Base-by-base conservation (phyloP, 805 yeast species). In the Schizosaccharomyces lindneri region DNA sequence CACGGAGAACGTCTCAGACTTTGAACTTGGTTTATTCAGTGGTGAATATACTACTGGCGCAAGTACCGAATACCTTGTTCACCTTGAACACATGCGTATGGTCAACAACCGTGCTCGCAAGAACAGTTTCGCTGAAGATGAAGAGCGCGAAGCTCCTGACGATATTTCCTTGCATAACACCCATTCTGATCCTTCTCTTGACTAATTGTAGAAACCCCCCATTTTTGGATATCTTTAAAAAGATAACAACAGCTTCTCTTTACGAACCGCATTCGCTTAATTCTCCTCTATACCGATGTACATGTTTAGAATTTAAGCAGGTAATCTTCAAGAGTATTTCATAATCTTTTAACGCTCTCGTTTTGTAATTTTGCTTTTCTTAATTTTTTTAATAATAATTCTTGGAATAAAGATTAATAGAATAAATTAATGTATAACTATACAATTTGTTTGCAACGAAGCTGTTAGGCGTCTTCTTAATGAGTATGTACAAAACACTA, bases 21-120 rank as follows among this genome's bases (percentile, higher is more conserved):
- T 88, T 68, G 98, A 93, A 74, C 89, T 87, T 61, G 98, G 98
- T 71, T 98, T 93, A 15, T 93, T 93, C 73, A 93, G 95, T 11
- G 98, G 98, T 60, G 73, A 81, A 64, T 93, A 93, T 71, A 82
- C 90, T 64, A 93, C 98, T n/a, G 97, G 97, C 62, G 84, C 82
- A 57, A 95, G 87, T 71, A 84, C 85, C 68, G 79, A 80, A 59
- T 89, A 90, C 71, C 72, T 93, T 63, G 80, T 80, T 65, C 89
- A 85, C 70, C 78, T 93, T 65, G 97, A 89, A 72, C 76, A 77
- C 65, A 80, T 87, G 63, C 78, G 98, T 51, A 29, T 51, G n/a
- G 57, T 29, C 27, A 51, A 51, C 36, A 21, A 51, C n/a, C 57
- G 57, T 24, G 57, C 57, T 24, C 57, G 57, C 19, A 51, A 29